phyloP scores from a whole-genome alignment of 495 filamentous ascomycete genomes.

The Lepraria neglecta region DNA sequence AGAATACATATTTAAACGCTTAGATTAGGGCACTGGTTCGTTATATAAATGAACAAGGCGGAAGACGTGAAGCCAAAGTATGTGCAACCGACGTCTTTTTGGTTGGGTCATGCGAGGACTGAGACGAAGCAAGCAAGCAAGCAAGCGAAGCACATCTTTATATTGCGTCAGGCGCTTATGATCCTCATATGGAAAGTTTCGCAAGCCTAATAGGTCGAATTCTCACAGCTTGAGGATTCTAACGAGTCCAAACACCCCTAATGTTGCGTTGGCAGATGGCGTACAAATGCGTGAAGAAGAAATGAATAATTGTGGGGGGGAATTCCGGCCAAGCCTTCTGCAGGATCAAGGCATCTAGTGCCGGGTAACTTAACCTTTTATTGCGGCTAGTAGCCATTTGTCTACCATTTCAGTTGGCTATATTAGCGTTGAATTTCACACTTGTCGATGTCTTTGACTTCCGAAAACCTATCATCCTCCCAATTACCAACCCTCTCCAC shows the following conservation, averaged over 20 bases:
- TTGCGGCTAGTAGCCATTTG: background rate
- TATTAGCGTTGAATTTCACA: constrained; percentile 1
- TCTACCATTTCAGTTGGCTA: constrained; percentile 5
- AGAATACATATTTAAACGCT: too few relatives aligned
- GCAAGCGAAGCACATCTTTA: background rate
- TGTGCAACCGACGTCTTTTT: background rate
- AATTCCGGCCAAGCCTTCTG: background rate
- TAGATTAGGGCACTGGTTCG: too few relatives aligned
- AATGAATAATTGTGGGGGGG: background rate
- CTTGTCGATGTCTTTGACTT: too few relatives aligned
- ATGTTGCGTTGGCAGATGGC: background rate
- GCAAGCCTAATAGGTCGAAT: background rate
- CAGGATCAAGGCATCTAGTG: constrained; percentile 1
- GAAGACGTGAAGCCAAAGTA: too few relatives aligned
- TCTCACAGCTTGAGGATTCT: background rate
- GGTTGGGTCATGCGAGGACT: background rate
- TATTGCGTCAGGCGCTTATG: background rate
- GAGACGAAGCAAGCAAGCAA: background rate
- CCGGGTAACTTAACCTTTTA: constrained; percentile 1
- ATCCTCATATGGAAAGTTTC: background rate
- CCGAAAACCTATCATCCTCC: background rate
- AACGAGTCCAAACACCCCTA: constrained; percentile 8
- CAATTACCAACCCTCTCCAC: constrained; percentile 14
- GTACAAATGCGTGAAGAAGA: background rate
- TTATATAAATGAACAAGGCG: too few relatives aligned